phyloP scores from a whole-genome alignment of 768 basidiomycete species.

The Termitomyces sp. region DNA sequence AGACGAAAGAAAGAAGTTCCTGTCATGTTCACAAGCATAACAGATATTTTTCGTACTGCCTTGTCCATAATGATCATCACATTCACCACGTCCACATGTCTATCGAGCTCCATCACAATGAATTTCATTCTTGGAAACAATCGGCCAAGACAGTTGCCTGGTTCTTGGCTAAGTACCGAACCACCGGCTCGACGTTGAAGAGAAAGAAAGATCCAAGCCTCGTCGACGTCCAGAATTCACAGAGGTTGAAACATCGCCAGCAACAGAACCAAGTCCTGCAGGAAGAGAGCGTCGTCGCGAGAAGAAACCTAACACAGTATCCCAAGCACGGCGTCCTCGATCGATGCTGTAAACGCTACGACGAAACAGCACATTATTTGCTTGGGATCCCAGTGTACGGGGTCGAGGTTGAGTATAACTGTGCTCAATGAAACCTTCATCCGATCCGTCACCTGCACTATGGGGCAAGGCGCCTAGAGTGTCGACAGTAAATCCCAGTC shows the following conservation, averaged over 20 bases:
- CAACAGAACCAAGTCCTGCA: not conserved
- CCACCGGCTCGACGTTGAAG: slow-evolving; percentile 1
- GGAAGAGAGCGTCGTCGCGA: slow-evolving; percentile 1
- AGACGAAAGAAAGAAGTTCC: no score
- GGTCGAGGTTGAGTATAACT: not conserved
- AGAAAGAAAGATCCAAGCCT: slow-evolving; percentile 12
- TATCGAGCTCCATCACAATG: not conserved
- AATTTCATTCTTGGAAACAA: not conserved
- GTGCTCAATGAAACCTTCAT: not conserved
- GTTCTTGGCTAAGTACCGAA: not conserved
- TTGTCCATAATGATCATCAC: not conserved
- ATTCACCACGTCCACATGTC: not conserved
- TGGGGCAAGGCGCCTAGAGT: not conserved
- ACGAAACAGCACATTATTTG: slow-evolving; percentile 7
- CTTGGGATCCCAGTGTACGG: not conserved
- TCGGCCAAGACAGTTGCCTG: not conserved
- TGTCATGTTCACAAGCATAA: not conserved
- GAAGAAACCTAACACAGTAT: slow-evolving; percentile 6
- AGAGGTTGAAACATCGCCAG: not conserved
- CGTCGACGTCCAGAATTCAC: not conserved
- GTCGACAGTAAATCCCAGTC: slow-evolving; percentile 7
- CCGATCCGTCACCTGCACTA: not conserved
- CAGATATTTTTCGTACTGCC: not conserved
- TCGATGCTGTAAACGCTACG: not conserved
- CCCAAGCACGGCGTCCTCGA: slow-evolving; percentile 10